Percentiles rank a stretch among this genome's conserved stretches.
Evolutionary conservation across 73 alveolate genomes (phyloP).

Genomic region (Paramecium biaurelia): DNA sequence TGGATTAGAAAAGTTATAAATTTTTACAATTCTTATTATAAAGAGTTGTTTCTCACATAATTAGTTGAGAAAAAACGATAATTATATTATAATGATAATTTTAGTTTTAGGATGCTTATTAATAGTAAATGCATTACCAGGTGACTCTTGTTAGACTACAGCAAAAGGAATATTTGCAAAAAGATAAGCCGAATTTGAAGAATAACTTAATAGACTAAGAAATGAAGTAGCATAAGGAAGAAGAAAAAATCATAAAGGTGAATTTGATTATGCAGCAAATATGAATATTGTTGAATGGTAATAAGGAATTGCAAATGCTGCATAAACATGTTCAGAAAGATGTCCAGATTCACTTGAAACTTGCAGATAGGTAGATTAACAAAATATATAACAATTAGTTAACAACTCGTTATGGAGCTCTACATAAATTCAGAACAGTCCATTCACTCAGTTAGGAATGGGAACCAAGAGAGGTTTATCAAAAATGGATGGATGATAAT

Average conservation of each 20-base stretch:
- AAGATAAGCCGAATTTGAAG: not conserved
- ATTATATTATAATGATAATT: not conserved
- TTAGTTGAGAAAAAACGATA: not conserved
- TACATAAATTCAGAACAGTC: not conserved
- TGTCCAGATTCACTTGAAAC: slow-evolving; percentile 45
- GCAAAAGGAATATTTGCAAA: slow-evolving; percentile 32
- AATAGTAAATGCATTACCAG: not conserved
- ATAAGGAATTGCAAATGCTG: slow-evolving; percentile 24
- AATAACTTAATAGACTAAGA: slow-evolving; percentile 27
- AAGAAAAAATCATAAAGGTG: slow-evolving; percentile 16
- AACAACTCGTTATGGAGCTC: slow-evolving; percentile 11
- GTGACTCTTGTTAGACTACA: slow-evolving; percentile 24
- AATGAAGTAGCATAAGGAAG: slow-evolving; percentile 51
- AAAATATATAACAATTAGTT: not conserved
- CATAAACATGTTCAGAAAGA: slow-evolving; percentile 15
- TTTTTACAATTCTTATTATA: not conserved
- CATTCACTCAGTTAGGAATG: not conserved
- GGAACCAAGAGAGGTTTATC: not conserved
- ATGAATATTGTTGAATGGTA: slow-evolving; percentile 14
- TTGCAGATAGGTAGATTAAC: slow-evolving; percentile 16
- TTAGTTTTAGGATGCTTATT: slow-evolving; percentile 15
- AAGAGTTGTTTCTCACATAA: not conserved
- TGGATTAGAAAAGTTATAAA: not conserved
- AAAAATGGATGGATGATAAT: slow-evolving; percentile 10
- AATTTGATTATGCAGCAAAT: slow-evolving; percentile 48